Evolutionary conservation across 139 green algal genomes (phyloP), one percentile per base, ranked within the genome.

Genomic region (Asterochloris sp.): DNA sequence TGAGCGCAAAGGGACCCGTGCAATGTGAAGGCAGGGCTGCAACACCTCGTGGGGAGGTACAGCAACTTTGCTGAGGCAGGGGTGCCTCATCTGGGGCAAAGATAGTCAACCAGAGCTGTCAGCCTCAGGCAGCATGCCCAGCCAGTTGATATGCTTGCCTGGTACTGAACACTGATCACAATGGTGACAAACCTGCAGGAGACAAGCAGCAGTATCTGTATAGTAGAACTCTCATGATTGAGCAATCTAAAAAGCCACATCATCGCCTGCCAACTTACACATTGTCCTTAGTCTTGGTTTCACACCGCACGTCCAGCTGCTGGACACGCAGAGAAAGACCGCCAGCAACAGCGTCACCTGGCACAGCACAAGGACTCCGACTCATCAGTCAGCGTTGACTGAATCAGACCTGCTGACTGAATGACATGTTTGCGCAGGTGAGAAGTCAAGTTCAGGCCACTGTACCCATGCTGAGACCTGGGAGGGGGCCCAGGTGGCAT

Each of bases 211-310:
- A 54, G 38, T 1, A 94, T 84, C 29, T 62, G 28, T 13, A 60
- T n/a, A 1, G 13, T 4, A 78, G 79, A 68, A 76, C 47, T 21
- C 38, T 21, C 38, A 76, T 14, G 23, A 28, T 64, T 69, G 2
- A 76, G 13, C 38, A 54, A 54, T 16, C 6, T n/a, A 29, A 13
- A 85, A 82, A 47, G 85, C 88, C 10, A 92, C 88, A 68, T 92
- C 69, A 78, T 74, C 63, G 67, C 76, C 14, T 85, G 68, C 38
- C n/a, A 78, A 13, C 13, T 66, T 14, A 54, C 10, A 84, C 90
- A 73, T 94, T 93, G 83, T 94, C 92, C 64, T 91, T 91, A 0
- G 93, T 96, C 85, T 97, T 97, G 8, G 93, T 97, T 84, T 96
- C 91, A 73, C 90, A 94, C 0, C 84, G 71, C 15, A 96, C 92